A percentile compares a stretch with the other conserved stretches of the same genome.
phyloP scores from a whole-genome alignment of 768 basidiomycete genomes.

The Psilocybe sp. region DNA sequence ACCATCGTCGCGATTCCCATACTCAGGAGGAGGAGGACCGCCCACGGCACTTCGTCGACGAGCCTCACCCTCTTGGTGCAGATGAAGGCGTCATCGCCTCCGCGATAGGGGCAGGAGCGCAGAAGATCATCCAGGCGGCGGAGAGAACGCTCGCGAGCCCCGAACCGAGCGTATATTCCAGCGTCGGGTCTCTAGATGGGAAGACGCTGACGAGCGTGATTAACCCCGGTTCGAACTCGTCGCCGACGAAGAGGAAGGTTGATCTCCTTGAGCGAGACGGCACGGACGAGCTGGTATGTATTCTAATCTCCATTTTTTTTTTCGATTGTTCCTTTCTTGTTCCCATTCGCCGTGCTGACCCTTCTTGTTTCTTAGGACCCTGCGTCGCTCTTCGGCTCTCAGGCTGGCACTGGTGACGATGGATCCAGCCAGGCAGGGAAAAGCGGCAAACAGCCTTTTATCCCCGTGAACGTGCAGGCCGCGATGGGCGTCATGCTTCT shows the following conservation, averaged over 20 bases:
- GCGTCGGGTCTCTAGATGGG: slow-evolving; percentile 10
- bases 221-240: background rate
- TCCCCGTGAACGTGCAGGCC: slow-evolving; percentile 42
- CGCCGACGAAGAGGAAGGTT: background rate
- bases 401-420: too few relatives aligned
- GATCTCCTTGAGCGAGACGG: background rate
- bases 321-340: too few relatives aligned
- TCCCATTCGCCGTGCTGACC: too few relatives aligned
- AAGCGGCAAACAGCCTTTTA: background rate
- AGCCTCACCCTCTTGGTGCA: too few relatives aligned
- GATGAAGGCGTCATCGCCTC: too few relatives aligned
- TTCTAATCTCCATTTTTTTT: too few relatives aligned
- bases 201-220: background rate
- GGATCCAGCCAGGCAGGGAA: too few relatives aligned
- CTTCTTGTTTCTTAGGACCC: too few relatives aligned
- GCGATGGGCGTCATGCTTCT: slow-evolving; percentile 66
- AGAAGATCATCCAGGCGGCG: background rate
- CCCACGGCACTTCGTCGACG: background rate
- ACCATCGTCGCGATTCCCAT: slow-evolving; percentile 11
- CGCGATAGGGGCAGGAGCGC: too few relatives aligned
- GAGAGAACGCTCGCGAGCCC: slow-evolving; percentile 21
- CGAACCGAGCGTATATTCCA: slow-evolving; percentile 16
- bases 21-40: slow-evolving; percentile 20
- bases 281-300: background rate
- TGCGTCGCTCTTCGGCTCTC: too few relatives aligned